Evolutionary conservation across 192 early-diverging fungal species (phyloP).

Genomic region (Umbelopsis isabellina): DNA sequence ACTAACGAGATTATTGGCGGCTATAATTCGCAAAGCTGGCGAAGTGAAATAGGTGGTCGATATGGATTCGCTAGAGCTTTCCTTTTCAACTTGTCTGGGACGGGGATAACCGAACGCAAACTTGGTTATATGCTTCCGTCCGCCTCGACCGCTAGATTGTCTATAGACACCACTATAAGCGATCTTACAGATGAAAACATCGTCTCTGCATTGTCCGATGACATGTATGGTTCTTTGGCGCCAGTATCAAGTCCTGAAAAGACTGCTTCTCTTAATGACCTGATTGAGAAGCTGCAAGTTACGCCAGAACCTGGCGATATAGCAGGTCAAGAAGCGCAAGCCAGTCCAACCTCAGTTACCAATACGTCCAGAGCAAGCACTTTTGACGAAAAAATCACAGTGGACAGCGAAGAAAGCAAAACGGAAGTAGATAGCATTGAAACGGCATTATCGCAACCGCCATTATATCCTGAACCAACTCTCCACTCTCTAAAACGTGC

Average conservation of each 20-base stretch:
- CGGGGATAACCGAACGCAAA: not conserved
- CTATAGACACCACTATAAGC: not conserved
- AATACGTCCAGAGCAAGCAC: not conserved
- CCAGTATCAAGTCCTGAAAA: not conserved
- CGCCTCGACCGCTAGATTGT: not conserved
- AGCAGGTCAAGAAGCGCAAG: not conserved
- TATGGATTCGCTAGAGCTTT: constrained; percentile 17
- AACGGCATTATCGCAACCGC: not conserved
- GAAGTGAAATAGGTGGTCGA: constrained; percentile 16
- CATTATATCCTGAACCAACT: constrained; percentile 5
- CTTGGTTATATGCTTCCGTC: not conserved
- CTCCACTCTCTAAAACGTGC: constrained; percentile 16
- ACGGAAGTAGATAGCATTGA: not conserved
- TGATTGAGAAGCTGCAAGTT: not conserved
- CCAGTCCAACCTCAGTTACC: not conserved
- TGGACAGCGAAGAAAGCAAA: not conserved
- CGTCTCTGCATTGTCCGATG: not conserved
- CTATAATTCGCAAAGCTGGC: constrained; percentile 32
- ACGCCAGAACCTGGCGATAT: constrained; percentile 3
- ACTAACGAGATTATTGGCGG: constrained; percentile 30
- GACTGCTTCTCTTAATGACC: not conserved
- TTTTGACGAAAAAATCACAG: not conserved
- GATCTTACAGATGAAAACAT: constrained; percentile 5
- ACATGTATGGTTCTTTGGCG: not conserved
- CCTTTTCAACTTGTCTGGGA: constrained; percentile 25